These are phyloP conservation scores for Lanmaoa rubissima DNA, from an alignment of 768 basidiomycete genomes.

Conservation along the genomic window DNA sequence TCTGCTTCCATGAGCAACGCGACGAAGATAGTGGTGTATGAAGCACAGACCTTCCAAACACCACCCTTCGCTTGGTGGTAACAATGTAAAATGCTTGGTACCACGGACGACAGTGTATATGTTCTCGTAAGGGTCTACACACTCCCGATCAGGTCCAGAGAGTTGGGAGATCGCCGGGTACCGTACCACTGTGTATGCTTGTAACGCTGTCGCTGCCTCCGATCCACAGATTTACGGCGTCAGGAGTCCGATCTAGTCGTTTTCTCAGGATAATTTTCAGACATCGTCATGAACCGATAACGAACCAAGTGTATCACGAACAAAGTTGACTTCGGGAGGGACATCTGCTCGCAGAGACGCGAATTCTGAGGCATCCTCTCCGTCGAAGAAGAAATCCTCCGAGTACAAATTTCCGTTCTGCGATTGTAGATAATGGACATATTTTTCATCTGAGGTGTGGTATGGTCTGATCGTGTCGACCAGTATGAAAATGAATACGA, in stretches of 20 bases:
- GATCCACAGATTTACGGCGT: slow-evolving; percentile 94
- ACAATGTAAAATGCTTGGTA: slow-evolving; percentile 78
- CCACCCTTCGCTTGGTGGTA: slow-evolving; percentile 89
- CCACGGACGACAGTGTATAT: slow-evolving; percentile 87
- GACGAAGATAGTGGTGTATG: background rate
- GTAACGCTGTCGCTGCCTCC: slow-evolving; percentile 76
- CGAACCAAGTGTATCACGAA: slow-evolving; percentile 75
- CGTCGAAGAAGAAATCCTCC: slow-evolving; percentile 37
- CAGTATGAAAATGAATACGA: background rate
- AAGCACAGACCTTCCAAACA: slow-evolving; percentile 65
- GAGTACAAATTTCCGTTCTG: slow-evolving; percentile 89
- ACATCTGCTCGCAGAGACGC: slow-evolving; percentile 61
- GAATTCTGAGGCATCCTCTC: slow-evolving; percentile 55
- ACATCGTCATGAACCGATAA: slow-evolving; percentile 4
- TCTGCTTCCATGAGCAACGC: slow-evolving; percentile 39
- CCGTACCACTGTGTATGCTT: slow-evolving; percentile 80
- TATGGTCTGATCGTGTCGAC: background rate
- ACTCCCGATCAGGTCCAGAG: background rate
- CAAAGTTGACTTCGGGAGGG: slow-evolving; percentile 67
- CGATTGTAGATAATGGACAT: slow-evolving; percentile 77
- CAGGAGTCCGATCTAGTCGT: slow-evolving; percentile 56
- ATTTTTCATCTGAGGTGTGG: slow-evolving; percentile 10
- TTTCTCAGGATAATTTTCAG: background rate
- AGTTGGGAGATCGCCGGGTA: background rate
- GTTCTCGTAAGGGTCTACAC: slow-evolving; percentile 86